These are phyloP conservation scores for Allium cepa DNA, from an alignment of 106 monocot species.

Conservation along the genomic window DNA sequence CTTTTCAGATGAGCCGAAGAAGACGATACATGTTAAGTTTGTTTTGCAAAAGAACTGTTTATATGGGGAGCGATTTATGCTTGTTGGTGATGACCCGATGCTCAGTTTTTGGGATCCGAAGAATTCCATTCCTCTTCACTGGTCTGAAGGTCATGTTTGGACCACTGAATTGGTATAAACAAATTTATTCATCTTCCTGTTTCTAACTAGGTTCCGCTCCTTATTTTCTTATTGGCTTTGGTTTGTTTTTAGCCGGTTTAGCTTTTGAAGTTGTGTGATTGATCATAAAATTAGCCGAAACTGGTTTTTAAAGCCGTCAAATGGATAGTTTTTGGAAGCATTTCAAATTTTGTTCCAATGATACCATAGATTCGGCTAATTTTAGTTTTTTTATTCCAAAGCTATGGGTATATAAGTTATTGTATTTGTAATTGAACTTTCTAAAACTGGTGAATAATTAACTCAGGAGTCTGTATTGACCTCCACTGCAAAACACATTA, in stretches of 20 bases:
- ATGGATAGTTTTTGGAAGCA: no score
- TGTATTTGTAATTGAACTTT: no score
- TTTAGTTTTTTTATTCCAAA: no score
- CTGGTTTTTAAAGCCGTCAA: no score
- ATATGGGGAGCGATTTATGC: constrained; percentile 52
- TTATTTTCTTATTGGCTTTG: background rate
- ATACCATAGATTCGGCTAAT: no score
- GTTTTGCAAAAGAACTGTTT: constrained; percentile 37
- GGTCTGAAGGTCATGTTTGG: constrained; percentile 65
- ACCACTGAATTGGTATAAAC: constrained; percentile 31
- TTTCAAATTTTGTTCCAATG: no score
- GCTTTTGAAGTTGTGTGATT: background rate
- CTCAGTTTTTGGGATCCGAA: constrained; percentile 51
- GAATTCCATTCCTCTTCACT: constrained; percentile 41
- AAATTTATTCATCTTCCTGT: background rate
- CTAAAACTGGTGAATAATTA: no score
- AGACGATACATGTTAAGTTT: constrained; percentile 47
- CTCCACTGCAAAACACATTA: no score
- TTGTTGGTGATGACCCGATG: constrained; percentile 36
- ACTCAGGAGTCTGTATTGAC: no score
- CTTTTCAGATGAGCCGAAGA: constrained; percentile 15
- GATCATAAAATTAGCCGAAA: no score
- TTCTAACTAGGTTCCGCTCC: background rate
- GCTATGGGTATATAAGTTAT: no score
- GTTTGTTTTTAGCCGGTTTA: background rate